These are phyloP conservation scores for Trypanosomatidae sp. DNA, from an alignment of 208 protist genomes.

Conservation along the genomic window DNA sequence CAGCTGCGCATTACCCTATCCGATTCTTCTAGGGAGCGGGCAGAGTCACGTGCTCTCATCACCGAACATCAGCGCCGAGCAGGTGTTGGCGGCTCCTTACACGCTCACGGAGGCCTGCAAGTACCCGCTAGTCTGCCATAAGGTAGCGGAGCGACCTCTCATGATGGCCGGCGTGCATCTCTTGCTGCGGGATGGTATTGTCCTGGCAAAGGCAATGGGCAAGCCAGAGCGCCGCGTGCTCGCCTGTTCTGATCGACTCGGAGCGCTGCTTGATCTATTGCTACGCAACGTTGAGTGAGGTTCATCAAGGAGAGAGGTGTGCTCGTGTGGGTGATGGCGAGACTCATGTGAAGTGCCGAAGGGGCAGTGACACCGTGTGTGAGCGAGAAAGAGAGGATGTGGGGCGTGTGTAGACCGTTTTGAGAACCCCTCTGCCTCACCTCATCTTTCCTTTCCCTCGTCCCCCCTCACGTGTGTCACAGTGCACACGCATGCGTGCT, in stretches of 20 bases:
- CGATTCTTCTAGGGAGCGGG: slow-evolving; percentile 47
- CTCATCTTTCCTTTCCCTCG: neutral
- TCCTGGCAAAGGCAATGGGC: slow-evolving; percentile 47
- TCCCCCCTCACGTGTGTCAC: neutral
- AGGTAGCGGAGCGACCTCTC: slow-evolving; percentile 38
- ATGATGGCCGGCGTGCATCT: slow-evolving; percentile 54
- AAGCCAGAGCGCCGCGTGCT: slow-evolving; percentile 33
- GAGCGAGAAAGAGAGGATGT: neutral
- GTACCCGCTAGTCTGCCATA: slow-evolving; percentile 40
- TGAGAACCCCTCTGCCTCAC: neutral
- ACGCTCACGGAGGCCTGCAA: slow-evolving; percentile 33
- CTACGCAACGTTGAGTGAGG: slow-evolving; percentile 27
- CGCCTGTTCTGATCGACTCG: slow-evolving; percentile 36
- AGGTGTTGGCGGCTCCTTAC: slow-evolving; percentile 15
- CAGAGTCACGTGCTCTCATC: slow-evolving; percentile 39
- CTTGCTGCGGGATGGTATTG: slow-evolving; percentile 32
- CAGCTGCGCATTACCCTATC: slow-evolving; percentile 58
- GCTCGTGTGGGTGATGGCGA: slow-evolving; percentile 1
- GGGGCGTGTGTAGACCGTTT: neutral
- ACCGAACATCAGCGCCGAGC: slow-evolving; percentile 21
- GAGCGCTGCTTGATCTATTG: slow-evolving; percentile 40
- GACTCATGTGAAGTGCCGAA: neutral
- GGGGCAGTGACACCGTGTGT: neutral
- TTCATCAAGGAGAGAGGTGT: neutral
- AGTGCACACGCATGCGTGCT: neutral